Conservation (phyloP, 352 stramenopile genomes). For the Pythium insidiosum region DNA sequence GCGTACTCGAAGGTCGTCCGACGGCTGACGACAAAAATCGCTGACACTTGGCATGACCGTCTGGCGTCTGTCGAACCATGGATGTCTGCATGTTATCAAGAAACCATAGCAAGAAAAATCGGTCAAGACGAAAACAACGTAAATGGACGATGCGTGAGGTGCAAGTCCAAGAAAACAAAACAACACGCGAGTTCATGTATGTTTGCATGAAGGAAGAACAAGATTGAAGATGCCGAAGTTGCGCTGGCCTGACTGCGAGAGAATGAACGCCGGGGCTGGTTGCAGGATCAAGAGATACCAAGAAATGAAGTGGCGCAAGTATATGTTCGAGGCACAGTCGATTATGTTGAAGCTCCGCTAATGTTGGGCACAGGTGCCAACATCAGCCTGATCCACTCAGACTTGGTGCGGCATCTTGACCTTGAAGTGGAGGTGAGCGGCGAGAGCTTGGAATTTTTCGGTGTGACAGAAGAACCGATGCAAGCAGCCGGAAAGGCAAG, state of each 20-base stretch:
- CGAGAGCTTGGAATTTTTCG: not conserved
- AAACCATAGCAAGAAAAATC: not conserved
- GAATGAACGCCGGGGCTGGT: constrained; percentile 1
- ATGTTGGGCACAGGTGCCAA: constrained; percentile 6
- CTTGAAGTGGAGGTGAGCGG: not conserved
- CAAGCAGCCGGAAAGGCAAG: not conserved
- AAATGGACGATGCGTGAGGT: not conserved
- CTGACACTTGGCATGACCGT: too few relatives aligned
- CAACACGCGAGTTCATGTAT: constrained; percentile 1
- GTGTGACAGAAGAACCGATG: not conserved
- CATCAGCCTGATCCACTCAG: constrained; percentile 2
- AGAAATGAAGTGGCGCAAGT: not conserved
- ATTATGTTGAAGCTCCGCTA: not conserved
- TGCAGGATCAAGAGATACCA: not conserved
- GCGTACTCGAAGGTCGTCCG: too few relatives aligned
- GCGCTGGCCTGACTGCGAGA: not conserved
- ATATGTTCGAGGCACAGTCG: constrained; percentile 1
- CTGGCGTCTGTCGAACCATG: not conserved
- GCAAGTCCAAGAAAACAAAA: not conserved
- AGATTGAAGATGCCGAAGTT: constrained; percentile 1
- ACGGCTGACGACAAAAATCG: too few relatives aligned
- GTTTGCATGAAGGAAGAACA: not conserved
- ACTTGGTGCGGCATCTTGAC: not conserved
- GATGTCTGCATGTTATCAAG: not conserved
- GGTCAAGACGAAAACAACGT: not conserved